Conservation (phyloP, 805 yeast species). For the Ogataea paraovalis region DNA sequence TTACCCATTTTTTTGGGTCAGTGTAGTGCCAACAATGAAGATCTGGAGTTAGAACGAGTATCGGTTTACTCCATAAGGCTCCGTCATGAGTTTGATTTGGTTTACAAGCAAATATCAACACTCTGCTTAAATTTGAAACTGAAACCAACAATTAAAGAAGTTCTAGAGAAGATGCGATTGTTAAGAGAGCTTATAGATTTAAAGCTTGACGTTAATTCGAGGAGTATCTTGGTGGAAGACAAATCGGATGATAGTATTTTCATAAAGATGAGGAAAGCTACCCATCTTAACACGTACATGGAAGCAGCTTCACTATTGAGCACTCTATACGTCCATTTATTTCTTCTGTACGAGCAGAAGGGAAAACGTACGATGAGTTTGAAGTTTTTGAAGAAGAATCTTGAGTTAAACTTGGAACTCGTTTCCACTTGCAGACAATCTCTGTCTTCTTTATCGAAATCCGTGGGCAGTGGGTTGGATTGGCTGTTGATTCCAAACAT, state of each 20-base stretch:
- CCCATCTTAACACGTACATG: conserved; percentile 13
- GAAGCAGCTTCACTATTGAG: conserved; percentile 17
- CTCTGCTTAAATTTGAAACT: conserved; percentile 32
- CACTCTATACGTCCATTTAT: conserved; percentile 35
- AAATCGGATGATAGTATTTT: conserved; percentile 8
- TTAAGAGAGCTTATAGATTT: conserved; percentile 32
- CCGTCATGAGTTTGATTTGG: conserved; percentile 28
- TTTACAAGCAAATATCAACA: conserved; percentile 30
- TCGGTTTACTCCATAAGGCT: conserved; percentile 32
- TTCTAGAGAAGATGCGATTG: conserved; percentile 29
- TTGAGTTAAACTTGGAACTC: conserved; percentile 29
- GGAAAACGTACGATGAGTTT: conserved; percentile 29
- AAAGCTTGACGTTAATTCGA: conserved; percentile 16
- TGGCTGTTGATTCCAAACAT: conserved; percentile 38
- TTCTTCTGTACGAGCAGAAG: conserved; percentile 36
- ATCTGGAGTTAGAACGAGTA: conserved; percentile 35
- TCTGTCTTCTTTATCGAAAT: conserved; percentile 28
- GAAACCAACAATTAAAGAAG: conserved; percentile 31
- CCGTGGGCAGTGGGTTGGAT: conserved; percentile 42
- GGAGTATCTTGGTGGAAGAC: conserved; percentile 17
- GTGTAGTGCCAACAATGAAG: conserved; percentile 31
- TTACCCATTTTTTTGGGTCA: conserved; percentile 35
- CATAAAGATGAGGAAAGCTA: conserved; percentile 21
- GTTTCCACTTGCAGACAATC: conserved; percentile 32
- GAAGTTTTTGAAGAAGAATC: conserved; percentile 32